Conservation (phyloP, 352 stramenopile genomes). For the Phytophthora citrophthora region DNA sequence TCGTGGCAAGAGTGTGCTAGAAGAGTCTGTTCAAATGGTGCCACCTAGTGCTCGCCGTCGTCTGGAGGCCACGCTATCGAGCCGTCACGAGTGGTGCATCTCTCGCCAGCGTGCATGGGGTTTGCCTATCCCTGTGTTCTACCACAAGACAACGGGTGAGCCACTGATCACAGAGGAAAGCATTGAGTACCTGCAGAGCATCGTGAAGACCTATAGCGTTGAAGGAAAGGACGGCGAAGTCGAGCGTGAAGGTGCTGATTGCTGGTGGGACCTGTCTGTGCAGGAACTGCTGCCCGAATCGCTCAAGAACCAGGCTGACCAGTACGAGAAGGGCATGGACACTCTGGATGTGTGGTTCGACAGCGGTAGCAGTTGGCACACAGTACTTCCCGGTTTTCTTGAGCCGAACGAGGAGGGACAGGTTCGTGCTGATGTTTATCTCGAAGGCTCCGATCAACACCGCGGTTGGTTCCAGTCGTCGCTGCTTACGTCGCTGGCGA, state of each 20-base stretch:
- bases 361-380: constrained; percentile 88
- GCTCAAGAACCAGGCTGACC: constrained; percentile 74
- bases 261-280: constrained; percentile 94
- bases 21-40: constrained; percentile 92
- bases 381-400: constrained; percentile 47
- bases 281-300: constrained; percentile 66
- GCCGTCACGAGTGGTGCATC: constrained; percentile 98
- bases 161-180: constrained; percentile 93
- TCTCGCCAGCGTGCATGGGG: constrained; percentile 98
- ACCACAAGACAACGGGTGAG: constrained; percentile 90
- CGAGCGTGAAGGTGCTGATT: constrained; percentile 93
- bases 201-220: constrained; percentile 56
- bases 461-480: constrained; percentile 99
- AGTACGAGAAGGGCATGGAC: constrained; percentile 96
- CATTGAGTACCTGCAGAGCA: constrained; percentile 83
- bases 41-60: constrained; percentile 85
- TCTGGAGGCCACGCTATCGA: constrained; percentile 87
- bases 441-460: constrained; percentile 98
- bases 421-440: constrained; percentile 95
- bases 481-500: constrained; percentile 93
- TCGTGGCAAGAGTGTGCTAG: constrained; percentile 57
- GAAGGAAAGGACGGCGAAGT: constrained; percentile 30
- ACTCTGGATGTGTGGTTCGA: constrained; percentile 99
- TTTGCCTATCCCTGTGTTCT: constrained; percentile 98
- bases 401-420: constrained; percentile 53